phyloP scores from a whole-genome alignment of 257 asterid genomes.

The Scutellaria galericulata region DNA sequence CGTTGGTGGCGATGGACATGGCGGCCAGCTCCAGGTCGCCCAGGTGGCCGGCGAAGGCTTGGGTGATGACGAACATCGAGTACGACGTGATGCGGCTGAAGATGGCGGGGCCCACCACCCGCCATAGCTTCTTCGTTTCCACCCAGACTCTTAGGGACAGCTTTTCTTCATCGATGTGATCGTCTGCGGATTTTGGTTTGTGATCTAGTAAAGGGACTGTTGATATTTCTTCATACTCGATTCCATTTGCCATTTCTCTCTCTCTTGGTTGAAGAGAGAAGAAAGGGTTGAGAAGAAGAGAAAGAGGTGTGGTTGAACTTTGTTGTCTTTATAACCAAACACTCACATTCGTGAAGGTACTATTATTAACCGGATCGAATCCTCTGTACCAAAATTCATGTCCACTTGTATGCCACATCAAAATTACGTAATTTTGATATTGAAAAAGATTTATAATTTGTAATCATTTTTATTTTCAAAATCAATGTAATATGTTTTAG shows the following conservation, averaged over 20 bases:
- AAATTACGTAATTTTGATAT: no score
- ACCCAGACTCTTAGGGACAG: conserved; percentile 46
- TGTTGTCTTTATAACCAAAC: no score
- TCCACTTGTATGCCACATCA: no score
- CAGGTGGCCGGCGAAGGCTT: conserved; percentile 88
- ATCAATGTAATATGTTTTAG: no score
- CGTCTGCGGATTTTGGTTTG: conserved; percentile 8
- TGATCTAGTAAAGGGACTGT: conserved; percentile 49
- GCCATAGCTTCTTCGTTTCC: conserved; percentile 86
- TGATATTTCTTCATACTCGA: conserved; percentile 35
- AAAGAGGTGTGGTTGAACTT: no score
- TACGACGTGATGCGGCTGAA: conserved; percentile 70
- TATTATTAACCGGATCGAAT: no score
- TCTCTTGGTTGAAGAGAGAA: background rate
- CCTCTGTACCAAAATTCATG: no score
- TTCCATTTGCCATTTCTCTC: conserved; percentile 38
- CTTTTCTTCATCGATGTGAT: conserved; percentile 24
- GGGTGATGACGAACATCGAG: conserved; percentile 77
- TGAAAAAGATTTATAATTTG: no score
- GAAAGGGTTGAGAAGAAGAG: background rate
- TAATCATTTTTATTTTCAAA: no score
- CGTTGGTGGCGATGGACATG: conserved; percentile 68
- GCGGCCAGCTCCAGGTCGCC: conserved; percentile 91
- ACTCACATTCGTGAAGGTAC: no score
- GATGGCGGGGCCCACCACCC: conserved; percentile 80